These are phyloP conservation scores for maize (Zea mays) DNA, from an alignment of 176 grass and related monocot species.

Conservation along the genomic window DNA sequence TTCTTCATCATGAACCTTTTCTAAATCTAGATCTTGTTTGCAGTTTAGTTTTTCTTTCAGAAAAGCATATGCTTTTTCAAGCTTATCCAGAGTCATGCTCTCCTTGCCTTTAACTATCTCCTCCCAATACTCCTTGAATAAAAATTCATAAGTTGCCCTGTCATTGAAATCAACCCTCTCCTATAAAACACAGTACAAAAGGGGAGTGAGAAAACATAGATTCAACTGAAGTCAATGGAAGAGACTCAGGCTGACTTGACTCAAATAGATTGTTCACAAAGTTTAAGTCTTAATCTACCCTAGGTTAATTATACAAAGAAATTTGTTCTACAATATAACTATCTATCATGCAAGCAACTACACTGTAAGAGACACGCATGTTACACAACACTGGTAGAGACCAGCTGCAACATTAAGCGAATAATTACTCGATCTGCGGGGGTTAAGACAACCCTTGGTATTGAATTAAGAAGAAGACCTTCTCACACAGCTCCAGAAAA, in stretches of 20 bases:
- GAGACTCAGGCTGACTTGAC: slow-evolving; percentile 19
- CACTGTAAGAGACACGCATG: slow-evolving; percentile 15
- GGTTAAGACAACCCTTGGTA: too few species aligned
- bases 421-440: too few species aligned
- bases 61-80: slow-evolving; percentile 60
- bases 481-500: too few species aligned
- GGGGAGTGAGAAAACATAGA: slow-evolving; percentile 7
- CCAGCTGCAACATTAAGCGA: not conserved
- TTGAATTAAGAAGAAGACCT: too few species aligned
- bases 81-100: slow-evolving; percentile 53
- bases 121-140: slow-evolving; percentile 96
- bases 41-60: slow-evolving; percentile 41
- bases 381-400: slow-evolving; percentile 10
- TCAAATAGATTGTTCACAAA: not conserved
- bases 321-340: slow-evolving; percentile 6
- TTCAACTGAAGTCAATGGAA: not conserved
- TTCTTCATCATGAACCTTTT: slow-evolving; percentile 43
- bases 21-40: slow-evolving; percentile 45
- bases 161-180: slow-evolving; percentile 79
- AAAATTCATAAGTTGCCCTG: slow-evolving; percentile 59
- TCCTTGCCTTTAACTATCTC: slow-evolving; percentile 72
- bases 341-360: not conserved
- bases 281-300: not conserved
- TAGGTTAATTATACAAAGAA: slow-evolving; percentile 18
- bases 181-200: slow-evolving; percentile 40